Percentiles rank a stretch among this genome's conserved stretches.
Evolutionary conservation across 2,329 filamentous ascomycete genomes (phyloP).

Genomic region (Stachybotrys elegans): DNA sequence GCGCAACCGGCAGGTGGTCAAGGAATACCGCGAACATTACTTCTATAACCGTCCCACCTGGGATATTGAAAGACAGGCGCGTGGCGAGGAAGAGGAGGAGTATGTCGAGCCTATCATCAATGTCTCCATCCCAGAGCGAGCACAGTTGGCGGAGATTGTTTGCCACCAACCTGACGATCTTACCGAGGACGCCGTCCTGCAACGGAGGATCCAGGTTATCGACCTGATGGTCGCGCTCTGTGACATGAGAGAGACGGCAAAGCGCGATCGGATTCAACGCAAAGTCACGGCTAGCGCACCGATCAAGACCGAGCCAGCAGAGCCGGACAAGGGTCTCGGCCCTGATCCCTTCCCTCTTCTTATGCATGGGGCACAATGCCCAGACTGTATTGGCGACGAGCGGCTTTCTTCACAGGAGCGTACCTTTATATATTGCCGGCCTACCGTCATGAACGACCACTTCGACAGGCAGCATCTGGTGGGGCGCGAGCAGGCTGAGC

Average conservation of each 20-base stretch:
- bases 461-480: constrained; percentile 15
- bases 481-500: constrained; percentile 9
- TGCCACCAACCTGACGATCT: constrained; percentile 10
- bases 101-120: constrained; percentile 13
- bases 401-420: not conserved
- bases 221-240: constrained; percentile 15
- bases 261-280: constrained; percentile 2
- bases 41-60: constrained; percentile 19
- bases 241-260: constrained; percentile 15
- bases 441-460: constrained; percentile 13
- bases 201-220: constrained; percentile 11
- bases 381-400: constrained; percentile 1
- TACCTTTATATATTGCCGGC: constrained; percentile 3
- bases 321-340: not conserved
- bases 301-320: constrained; percentile 5
- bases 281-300: not conserved
- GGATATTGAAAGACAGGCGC: constrained; percentile 19
- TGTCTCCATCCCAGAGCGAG: constrained; percentile 12
- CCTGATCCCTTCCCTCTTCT: constrained; percentile 5
- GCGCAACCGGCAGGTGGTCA: constrained; percentile 10
- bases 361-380: constrained; percentile 1
- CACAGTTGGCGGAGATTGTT: constrained; percentile 12
- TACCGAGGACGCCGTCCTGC: constrained; percentile 9
- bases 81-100: constrained; percentile 12
- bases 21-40: constrained; percentile 20